Percentiles rank a stretch among this genome's conserved stretches.
Conservation (phyloP, 371 early-diverging fungal genomes). For the Phascolomyces articulosus region DNA sequence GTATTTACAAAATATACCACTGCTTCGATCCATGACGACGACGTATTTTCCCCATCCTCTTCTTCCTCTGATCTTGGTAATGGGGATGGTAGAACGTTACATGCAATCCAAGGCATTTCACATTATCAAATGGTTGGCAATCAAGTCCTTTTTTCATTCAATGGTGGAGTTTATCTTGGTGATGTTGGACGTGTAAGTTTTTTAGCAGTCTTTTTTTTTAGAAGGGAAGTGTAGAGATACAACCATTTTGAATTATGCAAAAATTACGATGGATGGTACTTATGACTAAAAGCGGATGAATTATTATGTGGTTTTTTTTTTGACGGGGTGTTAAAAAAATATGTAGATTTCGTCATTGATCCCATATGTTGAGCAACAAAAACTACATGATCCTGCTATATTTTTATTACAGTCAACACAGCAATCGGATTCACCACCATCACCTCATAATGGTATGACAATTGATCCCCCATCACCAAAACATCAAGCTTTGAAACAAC, state of each 20-base stretch:
- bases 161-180: slow-evolving; percentile 14
- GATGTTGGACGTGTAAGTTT: slow-evolving; percentile 20
- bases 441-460: not conserved
- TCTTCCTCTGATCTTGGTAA: slow-evolving; percentile 10
- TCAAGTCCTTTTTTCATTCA: slow-evolving; percentile 18
- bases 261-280: not conserved
- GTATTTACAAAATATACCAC: slow-evolving; percentile 23
- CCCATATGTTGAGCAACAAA: not conserved
- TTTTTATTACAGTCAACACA: not conserved
- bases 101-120: slow-evolving; percentile 18
- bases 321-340: no score
- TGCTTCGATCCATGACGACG: not conserved
- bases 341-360: not conserved
- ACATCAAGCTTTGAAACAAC: not conserved
- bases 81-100: slow-evolving; percentile 9
- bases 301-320: no score
- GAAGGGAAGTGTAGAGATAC: no score
- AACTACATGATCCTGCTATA: not conserved
- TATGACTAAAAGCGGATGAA: no score
- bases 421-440: slow-evolving; percentile 7
- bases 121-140: slow-evolving; percentile 16
- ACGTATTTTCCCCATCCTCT: not conserved
- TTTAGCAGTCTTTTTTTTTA: not conserved
- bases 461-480: not conserved
- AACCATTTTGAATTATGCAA: not conserved